Base-by-base conservation (phyloP, 176 grass and related monocot genomes). In the Eragrostis nindensis region DNA sequence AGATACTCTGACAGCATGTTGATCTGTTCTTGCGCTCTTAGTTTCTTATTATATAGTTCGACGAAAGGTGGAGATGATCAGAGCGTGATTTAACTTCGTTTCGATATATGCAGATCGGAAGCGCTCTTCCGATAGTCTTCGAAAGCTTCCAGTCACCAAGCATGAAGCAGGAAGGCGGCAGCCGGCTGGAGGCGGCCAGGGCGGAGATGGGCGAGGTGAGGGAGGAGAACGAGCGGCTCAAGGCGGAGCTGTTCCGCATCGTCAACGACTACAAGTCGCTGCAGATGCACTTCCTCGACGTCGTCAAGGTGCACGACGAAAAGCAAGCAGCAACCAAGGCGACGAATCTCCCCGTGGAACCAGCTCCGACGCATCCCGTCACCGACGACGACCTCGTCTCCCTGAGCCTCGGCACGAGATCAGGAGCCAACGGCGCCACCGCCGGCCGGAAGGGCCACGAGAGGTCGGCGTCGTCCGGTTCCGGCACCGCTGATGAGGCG, bases 151-250 rank as follows among this genome's bases (percentile, higher is more conserved):
- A 62, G 11, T 60, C 90, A 1, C 21, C 74, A 27, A 46, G 32
- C 81, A 43, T 70, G 27, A 87, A 84, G 59, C 82, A 80, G 80
- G 78, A 86, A n/a, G 82, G 86, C 2, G 73, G 77, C 11, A 77
- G 74, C 11, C 77, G 40, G 73, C 79, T 94, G 2, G 79, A 94
- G 61, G 75, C 75, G 24, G 85, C 91, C 13, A 88, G 76, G 82
- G 85, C 70, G 52, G 91, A 94, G 80, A 90, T 94, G 74, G 85
- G 85, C n/a, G 79, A 88, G 54, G 85, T 90, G 70, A 86, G 79
- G 80, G 70, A 90, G 86, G 88, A 94, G 85, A 94, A 94, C 63
- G 82, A 94, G 75, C 86, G 82, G 15, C 86, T 94, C 55, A 94
- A 90, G 79, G 48, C 75, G 70, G 38, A 80, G 66, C 85, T 90